Evolutionary conservation across 2,329 filamentous ascomycete genomes (phyloP).

Genomic region (Colletotrichum liaoningense): DNA sequence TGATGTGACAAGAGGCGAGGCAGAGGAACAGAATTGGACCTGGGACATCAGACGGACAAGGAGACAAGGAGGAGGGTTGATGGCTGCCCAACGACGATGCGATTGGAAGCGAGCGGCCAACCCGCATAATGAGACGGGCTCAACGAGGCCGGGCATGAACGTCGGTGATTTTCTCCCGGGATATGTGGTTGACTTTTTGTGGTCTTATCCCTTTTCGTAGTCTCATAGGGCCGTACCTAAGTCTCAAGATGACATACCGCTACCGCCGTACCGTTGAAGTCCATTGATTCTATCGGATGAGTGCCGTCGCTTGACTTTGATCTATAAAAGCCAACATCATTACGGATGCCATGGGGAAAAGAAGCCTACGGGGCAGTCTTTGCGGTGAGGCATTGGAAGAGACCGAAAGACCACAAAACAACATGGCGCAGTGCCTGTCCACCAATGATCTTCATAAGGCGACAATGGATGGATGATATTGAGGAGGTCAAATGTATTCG

Average conservation of each 20-base stretch:
- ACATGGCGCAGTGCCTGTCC: background rate
- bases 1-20: slow-evolving; percentile 12
- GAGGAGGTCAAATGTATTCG: background rate
- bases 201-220: slow-evolving; percentile 13
- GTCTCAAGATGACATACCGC: background rate
- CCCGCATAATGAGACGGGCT: slow-evolving; percentile 20
- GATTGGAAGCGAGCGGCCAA: slow-evolving; percentile 24
- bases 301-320: background rate
- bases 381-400: background rate
- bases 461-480: background rate
- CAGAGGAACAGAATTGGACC: background rate
- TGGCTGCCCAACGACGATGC: slow-evolving; percentile 37
- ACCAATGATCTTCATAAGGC: background rate
- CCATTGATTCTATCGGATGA: background rate
- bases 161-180: slow-evolving; percentile 26
- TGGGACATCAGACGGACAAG: slow-evolving; percentile 25
- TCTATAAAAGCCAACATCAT: background rate
- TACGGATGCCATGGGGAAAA: too few relatives aligned
- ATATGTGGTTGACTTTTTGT: slow-evolving; percentile 11
- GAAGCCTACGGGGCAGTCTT: background rate
- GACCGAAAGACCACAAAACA: background rate
- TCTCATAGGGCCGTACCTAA: background rate
- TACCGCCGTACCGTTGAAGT: background rate
- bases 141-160: slow-evolving; percentile 29
- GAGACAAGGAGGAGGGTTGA: slow-evolving; percentile 27